Percentiles rank a stretch among this genome's conserved stretches.
These are phyloP conservation scores for Hirsutella rhossiliensis DNA, from an alignment of 2,329 filamentous ascomycete genomes.

Conservation along the genomic window DNA sequence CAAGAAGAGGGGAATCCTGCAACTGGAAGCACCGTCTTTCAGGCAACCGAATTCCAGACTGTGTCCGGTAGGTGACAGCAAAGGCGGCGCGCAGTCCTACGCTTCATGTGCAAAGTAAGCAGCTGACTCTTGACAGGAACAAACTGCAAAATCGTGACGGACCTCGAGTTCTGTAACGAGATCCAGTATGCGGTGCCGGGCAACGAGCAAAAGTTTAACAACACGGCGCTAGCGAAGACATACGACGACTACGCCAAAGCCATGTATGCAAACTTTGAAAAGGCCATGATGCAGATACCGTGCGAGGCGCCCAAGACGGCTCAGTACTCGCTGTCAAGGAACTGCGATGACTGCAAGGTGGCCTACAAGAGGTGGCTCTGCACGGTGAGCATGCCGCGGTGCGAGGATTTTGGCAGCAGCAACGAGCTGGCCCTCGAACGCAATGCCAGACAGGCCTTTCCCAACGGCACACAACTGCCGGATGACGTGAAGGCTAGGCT, in stretches of 20 bases:
- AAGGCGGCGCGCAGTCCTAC: not conserved
- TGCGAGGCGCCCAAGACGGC: slow-evolving; percentile 67
- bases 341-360: slow-evolving; percentile 60
- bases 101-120: not conserved
- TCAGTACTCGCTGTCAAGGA: slow-evolving; percentile 69
- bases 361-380: slow-evolving; percentile 96
- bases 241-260: slow-evolving; percentile 66
- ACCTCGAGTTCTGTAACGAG: slow-evolving; percentile 79
- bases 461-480: slow-evolving; percentile 50
- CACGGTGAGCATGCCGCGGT: slow-evolving; percentile 83
- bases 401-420: slow-evolving; percentile 62
- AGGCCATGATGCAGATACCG: slow-evolving; percentile 70
- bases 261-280: slow-evolving; percentile 68
- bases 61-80: slow-evolving; percentile 49
- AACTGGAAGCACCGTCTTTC: slow-evolving; percentile 67
- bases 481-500: slow-evolving; percentile 16
- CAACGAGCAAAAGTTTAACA: slow-evolving; percentile 52
- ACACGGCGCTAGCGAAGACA: slow-evolving; percentile 49
- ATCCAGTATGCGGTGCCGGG: slow-evolving; percentile 86
- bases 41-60: slow-evolving; percentile 61
- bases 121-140: slow-evolving; percentile 38
- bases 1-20: slow-evolving; percentile 26
- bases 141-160: slow-evolving; percentile 77
- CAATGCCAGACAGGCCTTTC: slow-evolving; percentile 58
- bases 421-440: slow-evolving; percentile 38